Conservation (phyloP, 352 stramenopile genomes). For the Albugo laibachii region DNA sequence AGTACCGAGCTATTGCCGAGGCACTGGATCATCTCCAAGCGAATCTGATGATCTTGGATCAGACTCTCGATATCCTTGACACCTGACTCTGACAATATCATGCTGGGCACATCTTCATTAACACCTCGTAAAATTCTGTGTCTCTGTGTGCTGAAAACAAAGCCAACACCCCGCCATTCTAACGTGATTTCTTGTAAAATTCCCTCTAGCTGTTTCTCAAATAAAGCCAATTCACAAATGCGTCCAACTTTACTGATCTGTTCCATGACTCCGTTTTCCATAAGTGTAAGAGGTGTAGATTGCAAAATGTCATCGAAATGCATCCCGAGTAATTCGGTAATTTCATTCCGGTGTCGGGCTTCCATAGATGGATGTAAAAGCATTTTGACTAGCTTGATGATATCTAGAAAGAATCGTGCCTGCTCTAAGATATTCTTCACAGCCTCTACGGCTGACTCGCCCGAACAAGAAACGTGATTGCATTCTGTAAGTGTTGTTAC, state of each 20-base stretch:
- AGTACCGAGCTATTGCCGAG: conserved; percentile 25
- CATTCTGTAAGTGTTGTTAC: conserved; percentile 20
- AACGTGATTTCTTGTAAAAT: conserved; percentile 18
- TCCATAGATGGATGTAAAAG: conserved; percentile 50
- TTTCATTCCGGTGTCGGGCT: conserved; percentile 33
- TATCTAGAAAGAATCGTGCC: conserved; percentile 49
- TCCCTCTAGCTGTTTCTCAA: conserved; percentile 40
- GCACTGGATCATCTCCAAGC: conserved; percentile 17
- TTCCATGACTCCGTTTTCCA: conserved; percentile 46
- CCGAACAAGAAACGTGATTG: conserved; percentile 23
- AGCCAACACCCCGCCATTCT: conserved; percentile 24
- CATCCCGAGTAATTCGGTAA: conserved; percentile 24
- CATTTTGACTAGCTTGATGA: conserved; percentile 31
- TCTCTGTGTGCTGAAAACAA: conserved; percentile 20
- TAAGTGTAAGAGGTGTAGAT: conserved; percentile 43
- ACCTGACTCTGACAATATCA: background rate
- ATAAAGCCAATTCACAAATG: conserved; percentile 43
- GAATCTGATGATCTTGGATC: conserved; percentile 35
- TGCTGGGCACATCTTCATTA: background rate
- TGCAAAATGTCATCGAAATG: conserved; percentile 22
- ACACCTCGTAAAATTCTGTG: background rate
- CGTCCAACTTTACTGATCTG: conserved; percentile 22
- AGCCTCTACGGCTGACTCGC: conserved; percentile 44
- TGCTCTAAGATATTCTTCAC: conserved; percentile 21
- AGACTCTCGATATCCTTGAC: conserved; percentile 24